Base-by-base conservation (phyloP, 1,139 yeast species). In the Pneumocystis murina region DNA sequence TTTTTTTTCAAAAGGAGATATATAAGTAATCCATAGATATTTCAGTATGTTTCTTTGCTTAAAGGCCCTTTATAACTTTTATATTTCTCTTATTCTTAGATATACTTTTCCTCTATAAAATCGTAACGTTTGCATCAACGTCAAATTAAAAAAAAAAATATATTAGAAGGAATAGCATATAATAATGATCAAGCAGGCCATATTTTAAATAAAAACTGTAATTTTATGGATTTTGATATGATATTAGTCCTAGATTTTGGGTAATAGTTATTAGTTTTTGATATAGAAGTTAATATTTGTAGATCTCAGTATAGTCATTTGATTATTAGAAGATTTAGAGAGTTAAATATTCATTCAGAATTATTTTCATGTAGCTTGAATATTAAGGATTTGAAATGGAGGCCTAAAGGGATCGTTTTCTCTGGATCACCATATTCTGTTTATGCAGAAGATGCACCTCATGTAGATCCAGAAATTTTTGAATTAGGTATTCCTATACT, bases 401-500 rank as follows among this genome's bases (percentile, higher is more conserved):
- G 84, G 74, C 99, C 99, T 70, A 88, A 85, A 76, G 99, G 99
- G 77, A 85, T 92, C 68, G 92, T 92, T 73, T 80, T 92, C 68
- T 90, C 97, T 61, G 99, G 99, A 67, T 95, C 96, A 68, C 99
- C 99, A 64, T 92, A 89, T 84, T 91, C 97, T 14, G 99, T 92
- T 64, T 92, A 91, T 75, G 96, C 87, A 65, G 85, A 83, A 66
- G 97, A 85, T 70, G 89, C 97, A 67, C 99, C 99, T 63, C 99
- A 92, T 76, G 98, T 92, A 67, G 98, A 92, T 77, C 94, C 85
- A 69, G 97, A 84, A 67, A 84, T 94, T 68, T 92, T 92, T 80
- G 83, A 91, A 72, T 83, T 92, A 72, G 82, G 83, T 66, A 97
- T 92, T 58, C 99, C 99, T 69, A 87, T 92, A 73, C 80, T 92